Base-by-base conservation (phyloP, 2,329 filamentous ascomycete species). In the Talaromyces sp. region DNA sequence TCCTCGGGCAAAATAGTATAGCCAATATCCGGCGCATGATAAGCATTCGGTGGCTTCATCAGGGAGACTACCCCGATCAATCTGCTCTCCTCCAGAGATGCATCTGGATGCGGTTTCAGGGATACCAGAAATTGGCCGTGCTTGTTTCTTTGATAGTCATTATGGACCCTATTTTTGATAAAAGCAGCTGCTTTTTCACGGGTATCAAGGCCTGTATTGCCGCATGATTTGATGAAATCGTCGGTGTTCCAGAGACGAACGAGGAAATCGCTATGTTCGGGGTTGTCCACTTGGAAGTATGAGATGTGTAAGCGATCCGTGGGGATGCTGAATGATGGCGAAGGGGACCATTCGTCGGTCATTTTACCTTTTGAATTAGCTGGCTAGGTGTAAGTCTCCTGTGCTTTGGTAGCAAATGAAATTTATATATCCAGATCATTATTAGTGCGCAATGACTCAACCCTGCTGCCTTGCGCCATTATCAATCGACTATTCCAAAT, bases 1-100 rank as follows among this genome's bases (percentile, higher is more conserved):
- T 70, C 64, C 22, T 71, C 69, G 0, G 70, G 68, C 33, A 72
- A 33, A 4, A 73, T 66, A 3, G 69, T 66, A 63, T 68, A 73
- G n/a, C 72, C 70, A 19, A 74, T 62, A 62, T 73, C 72, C 2
- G 63, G 63, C 3, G 7, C 13, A 2, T 27, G n/a, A 35, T 71
- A 71, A 3, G 68, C 70, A 11, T 60, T 66, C n/a, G 70, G 68
- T 3, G 67, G 66, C 22, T 69, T 69, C 64, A 69, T 68, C 7
- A 71, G 60, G 0, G 70, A 70, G 1, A 69, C 68, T 1, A 49
- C 62, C 2, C 70, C 70, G n/a, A 72, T 68, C 4, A 43, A 19
- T n/a, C 19, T 63, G 56, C 66, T 62, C 49, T 61, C 39, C 19
- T 22, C 47, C 3, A 58, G 62, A 9, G 62, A 27, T 27, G 49